These are phyloP conservation scores for Echinochloa phyllopogon DNA, from an alignment of 176 grass and related monocot genomes.

Conservation along the genomic window DNA sequence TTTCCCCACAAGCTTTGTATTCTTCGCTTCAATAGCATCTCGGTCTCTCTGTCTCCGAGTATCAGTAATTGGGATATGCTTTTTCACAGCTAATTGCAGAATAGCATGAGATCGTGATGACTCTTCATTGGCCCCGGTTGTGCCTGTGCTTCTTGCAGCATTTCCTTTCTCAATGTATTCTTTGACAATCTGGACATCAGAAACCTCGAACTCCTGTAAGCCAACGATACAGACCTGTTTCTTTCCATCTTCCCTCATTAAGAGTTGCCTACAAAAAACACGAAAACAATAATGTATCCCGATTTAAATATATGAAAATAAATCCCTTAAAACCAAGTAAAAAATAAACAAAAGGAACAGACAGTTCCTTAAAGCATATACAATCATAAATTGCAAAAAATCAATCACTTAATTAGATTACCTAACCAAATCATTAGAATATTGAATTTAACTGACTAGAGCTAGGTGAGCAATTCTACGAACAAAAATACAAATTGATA, in stretches of 20 bases:
- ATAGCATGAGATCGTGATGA: slow-evolving; percentile 98
- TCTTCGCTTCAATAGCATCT: slow-evolving; percentile 83
- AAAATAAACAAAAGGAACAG: neutral
- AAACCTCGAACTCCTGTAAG: slow-evolving; percentile 97
- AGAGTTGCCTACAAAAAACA: slow-evolving; percentile 70
- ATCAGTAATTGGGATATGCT: slow-evolving; percentile 69
- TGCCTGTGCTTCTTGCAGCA: slow-evolving; percentile 88
- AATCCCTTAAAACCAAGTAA: neutral
- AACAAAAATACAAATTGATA: neutral
- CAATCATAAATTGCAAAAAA: neutral
- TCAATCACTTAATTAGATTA: neutral
- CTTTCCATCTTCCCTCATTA: slow-evolving; percentile 98
- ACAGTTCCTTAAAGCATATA: slow-evolving; percentile 2
- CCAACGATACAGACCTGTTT: slow-evolving; percentile 99
- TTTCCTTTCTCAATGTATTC: slow-evolving; percentile 99
- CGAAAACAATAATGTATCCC: neutral
- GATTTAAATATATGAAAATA: neutral
- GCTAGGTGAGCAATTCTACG: neutral
- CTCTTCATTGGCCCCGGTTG: slow-evolving; percentile 97
- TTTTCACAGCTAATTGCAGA: slow-evolving; percentile 91
- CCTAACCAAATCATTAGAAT: neutral
- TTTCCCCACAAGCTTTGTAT: slow-evolving; percentile 76
- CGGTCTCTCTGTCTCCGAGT: slow-evolving; percentile 76
- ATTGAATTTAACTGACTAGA: slow-evolving; percentile 5
- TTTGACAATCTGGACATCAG: slow-evolving; percentile 94